Conservation (phyloP, 768 basidiomycete species). For the Termitomyces eurrhizus region DNA sequence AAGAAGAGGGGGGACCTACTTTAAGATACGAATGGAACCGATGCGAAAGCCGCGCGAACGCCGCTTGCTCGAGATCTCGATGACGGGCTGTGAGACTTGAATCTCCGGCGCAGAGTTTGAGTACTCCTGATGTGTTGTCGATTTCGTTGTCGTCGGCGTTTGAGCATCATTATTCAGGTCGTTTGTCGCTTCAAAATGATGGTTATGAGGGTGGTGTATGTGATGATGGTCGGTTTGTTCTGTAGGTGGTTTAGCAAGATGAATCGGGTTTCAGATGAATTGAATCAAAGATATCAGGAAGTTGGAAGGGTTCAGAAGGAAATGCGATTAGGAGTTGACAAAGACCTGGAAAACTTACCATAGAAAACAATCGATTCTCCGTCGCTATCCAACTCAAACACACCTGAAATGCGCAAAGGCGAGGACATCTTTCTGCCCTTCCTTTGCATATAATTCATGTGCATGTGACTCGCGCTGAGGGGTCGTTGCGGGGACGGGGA, state of each 20-base stretch:
- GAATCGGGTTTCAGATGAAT: neutral
- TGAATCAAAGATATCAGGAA: neutral
- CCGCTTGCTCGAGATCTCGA: constrained; percentile 12
- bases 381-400: constrained; percentile 30
- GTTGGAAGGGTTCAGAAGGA: neutral
- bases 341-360: constrained; percentile 19
- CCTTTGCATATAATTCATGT: constrained; percentile 12
- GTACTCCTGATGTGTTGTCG: constrained; percentile 2
- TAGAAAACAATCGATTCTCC: constrained; percentile 27
- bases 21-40: constrained; percentile 17
- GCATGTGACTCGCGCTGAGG: constrained; percentile 1
- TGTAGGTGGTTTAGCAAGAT: neutral
- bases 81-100: constrained; percentile 4
- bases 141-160: neutral
- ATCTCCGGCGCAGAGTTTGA: constrained; percentile 1
- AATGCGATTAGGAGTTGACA: neutral
- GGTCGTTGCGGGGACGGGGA: constrained; percentile 12
- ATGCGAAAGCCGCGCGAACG: constrained; percentile 15
- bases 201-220: constrained; percentile 3
- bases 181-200: constrained; percentile 4
- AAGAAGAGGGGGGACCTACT: constrained; percentile 9
- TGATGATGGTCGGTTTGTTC: constrained; percentile 14
- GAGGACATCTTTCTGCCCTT: constrained; percentile 26
- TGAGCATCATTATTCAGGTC: neutral
- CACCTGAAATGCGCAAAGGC: constrained; percentile 29